A percentile compares a stretch with the other conserved stretches of the same genome.
Evolutionary conservation across 306 rosid species (phyloP).

Genomic region (Betula pendula): DNA sequence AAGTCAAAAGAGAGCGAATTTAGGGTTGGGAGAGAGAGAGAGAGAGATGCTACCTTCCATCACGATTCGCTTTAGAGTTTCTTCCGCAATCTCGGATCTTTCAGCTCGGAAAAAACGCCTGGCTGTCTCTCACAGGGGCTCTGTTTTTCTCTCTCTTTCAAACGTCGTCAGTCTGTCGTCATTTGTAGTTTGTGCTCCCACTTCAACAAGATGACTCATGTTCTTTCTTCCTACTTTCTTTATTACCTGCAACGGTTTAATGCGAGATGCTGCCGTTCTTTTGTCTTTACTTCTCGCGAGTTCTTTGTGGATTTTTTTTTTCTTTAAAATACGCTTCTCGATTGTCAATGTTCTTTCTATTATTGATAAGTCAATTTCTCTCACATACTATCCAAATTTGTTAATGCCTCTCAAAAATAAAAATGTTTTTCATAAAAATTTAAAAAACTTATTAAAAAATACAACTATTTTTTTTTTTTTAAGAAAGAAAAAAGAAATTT

Average conservation of each 20-base stretch:
- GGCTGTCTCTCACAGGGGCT: background rate
- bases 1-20: conserved; percentile 41
- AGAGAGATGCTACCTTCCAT: conserved; percentile 46
- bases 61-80: conserved; percentile 21
- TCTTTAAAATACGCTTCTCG: too few relatives aligned
- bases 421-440: too few relatives aligned
- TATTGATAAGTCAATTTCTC: too few relatives aligned
- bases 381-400: too few relatives aligned
- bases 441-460: too few relatives aligned
- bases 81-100: conserved; percentile 44
- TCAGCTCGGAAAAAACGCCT: conserved; percentile 9
- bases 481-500: too few relatives aligned
- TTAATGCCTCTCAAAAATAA: too few relatives aligned
- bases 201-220: background rate
- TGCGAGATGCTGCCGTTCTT: background rate
- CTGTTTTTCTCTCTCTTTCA: too few relatives aligned
- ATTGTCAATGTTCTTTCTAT: too few relatives aligned
- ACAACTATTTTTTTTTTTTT: too few relatives aligned
- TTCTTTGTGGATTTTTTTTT: too few relatives aligned
- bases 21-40: conserved; percentile 36
- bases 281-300: background rate
- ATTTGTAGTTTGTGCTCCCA: background rate
- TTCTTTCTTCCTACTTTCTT: background rate
- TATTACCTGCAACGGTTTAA: conserved; percentile 2
- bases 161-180: background rate